Conservation (phyloP, 78 protist genomes). For the Tieghemostelium lacteum region DNA sequence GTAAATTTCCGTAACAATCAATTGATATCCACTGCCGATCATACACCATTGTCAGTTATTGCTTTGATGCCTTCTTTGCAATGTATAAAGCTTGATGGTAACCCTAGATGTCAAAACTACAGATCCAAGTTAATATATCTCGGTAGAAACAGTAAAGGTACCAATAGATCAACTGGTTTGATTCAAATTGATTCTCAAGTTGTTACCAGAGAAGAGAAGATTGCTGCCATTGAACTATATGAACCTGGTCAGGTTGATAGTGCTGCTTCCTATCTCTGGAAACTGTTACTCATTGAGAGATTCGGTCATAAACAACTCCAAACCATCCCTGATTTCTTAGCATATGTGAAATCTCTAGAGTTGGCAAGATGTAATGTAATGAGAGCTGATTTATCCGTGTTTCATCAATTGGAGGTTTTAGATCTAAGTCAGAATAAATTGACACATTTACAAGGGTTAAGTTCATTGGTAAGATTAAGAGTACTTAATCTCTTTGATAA, state of each 20-base stretch:
- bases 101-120: constrained; percentile 9
- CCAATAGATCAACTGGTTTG: constrained; percentile 67
- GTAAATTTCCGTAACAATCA: constrained; percentile 11
- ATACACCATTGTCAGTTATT: neutral
- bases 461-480: neutral
- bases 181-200: constrained; percentile 34
- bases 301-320: constrained; percentile 80
- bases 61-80: constrained; percentile 60
- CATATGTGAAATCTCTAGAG: neutral
- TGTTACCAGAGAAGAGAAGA: constrained; percentile 29
- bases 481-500: constrained; percentile 52
- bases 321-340: constrained; percentile 55
- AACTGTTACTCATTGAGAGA: constrained; percentile 57
- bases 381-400: constrained; percentile 9
- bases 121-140: constrained; percentile 31
- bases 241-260: neutral
- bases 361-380: constrained; percentile 13
- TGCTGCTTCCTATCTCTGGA: constrained; percentile 13
- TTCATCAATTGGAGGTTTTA: constrained; percentile 24
- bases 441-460: constrained; percentile 23
- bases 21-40: neutral
- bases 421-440: constrained; percentile 51
- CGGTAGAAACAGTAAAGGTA: constrained; percentile 64
- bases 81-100: constrained; percentile 9
- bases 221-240: neutral